Base-by-base conservation (phyloP, 331 rosid species). In the Malus hybrid region DNA sequence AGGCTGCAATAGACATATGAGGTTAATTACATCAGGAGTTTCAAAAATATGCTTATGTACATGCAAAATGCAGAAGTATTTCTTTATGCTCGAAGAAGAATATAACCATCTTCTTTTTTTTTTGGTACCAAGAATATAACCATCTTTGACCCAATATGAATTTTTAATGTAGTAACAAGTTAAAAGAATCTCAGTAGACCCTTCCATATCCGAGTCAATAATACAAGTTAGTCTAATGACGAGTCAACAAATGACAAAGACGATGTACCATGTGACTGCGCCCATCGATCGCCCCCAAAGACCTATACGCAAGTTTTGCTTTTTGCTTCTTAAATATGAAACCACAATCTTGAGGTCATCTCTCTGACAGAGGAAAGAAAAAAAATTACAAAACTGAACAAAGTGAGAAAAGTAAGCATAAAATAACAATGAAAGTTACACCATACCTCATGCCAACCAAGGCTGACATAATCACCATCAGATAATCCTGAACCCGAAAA, bases 251-350 rank as follows among this genome's bases (percentile, higher is more conserved):
- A 70, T 48, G 70, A 62, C 28, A 62, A 44, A 69, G 57, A 57
- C 5, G 18, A 79, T 12, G 74, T 88, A 95, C 99, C 99, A 89
- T 63, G 99, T 95, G 67, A 95, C 99, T 59, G 99, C 97, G n/a
- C 99, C 97, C 99, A 95, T 95, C 15, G 99, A 95, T 75, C 97
- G 88, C 60, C 99, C 99, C 99, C 97, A 95, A 19, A 95, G 96
- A 80, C 99, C 99, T 59, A 95, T 89, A 67, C 86, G 86, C 8
- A 96, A 90, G 84, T 86, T 85, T 80, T 89, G 96, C 78, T 85
- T 92, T 93, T 88, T 92, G 90, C 91, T 85, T 80, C 99, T 86
- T 83, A 95, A 87, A 85, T 95, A 74, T 19, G 97, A 84, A 65
- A 95, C 92, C 85, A 87, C 99, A 71, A 88, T 78, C 90, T 95